Evolutionary conservation across 2,329 filamentous ascomycete genomes (phyloP).

Genomic region (Fusarium citri): DNA sequence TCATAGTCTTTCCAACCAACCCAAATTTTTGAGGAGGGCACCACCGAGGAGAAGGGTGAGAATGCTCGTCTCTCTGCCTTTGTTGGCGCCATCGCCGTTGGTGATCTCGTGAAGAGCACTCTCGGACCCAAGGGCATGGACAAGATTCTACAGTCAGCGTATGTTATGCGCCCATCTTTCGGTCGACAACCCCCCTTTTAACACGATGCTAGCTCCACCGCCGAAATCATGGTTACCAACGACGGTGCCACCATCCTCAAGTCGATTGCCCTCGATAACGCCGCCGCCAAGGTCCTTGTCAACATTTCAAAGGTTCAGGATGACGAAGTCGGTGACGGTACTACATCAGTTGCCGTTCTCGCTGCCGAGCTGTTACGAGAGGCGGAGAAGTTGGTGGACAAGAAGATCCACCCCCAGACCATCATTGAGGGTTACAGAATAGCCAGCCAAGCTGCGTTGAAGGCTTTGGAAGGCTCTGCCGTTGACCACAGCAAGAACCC

Average conservation of each 20-base stretch:
- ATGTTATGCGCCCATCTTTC: conserved; percentile 55
- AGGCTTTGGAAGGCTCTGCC: conserved; percentile 84
- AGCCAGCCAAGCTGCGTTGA: conserved; percentile 88
- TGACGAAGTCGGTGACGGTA: conserved; percentile 97
- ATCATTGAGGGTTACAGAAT: conserved; percentile 99
- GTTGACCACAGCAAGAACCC: conserved; percentile 90
- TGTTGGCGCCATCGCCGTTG: conserved; percentile 96
- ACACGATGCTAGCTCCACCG: conserved; percentile 76
- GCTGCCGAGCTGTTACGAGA: conserved; percentile 95
- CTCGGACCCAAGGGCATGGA: conserved; percentile 99
- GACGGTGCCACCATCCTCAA: conserved; percentile 99
- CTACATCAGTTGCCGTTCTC: conserved; percentile 95
- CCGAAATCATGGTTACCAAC: conserved; percentile 98
- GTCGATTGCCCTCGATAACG: conserved; percentile 97
- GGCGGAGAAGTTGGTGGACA: conserved; percentile 95
- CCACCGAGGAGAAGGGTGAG: conserved; percentile 97
- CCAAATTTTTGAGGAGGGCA: conserved; percentile 97
- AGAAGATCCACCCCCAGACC: conserved; percentile 99
- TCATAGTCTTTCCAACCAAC: conserved; percentile 81
- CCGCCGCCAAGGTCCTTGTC: conserved; percentile 96
- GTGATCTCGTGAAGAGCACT: conserved; percentile 97
- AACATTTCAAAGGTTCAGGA: conserved; percentile 99
- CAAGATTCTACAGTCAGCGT: conserved; percentile 97
- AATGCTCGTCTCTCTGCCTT: conserved; percentile 99
- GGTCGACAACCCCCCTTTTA: conserved; percentile 34